Base-by-base conservation (phyloP, 768 basidiomycete genomes). In the Hemileccinum impolitum region DNA sequence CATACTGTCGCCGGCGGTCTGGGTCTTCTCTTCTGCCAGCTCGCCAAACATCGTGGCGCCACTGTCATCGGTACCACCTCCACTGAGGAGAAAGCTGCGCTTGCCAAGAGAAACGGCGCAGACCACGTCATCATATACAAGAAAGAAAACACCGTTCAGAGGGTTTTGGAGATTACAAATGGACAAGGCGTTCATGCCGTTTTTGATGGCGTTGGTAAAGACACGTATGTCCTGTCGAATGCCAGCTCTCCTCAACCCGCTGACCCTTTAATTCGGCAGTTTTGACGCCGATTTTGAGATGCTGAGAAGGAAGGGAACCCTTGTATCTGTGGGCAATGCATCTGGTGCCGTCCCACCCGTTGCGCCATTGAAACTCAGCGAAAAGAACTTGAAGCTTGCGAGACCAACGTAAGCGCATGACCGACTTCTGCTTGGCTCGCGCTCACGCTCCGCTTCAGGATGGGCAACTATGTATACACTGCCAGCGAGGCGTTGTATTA, bases 191-290 rank as follows among this genome's bases (percentile, higher is more conserved):
- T 93, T 5, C 80, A 95, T 53, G 94, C 82, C 14, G 79, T 92
- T 19, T 95, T 87, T 60, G 95, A 99, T 60, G 95, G 95, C 25
- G 92, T 99, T n/a, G 95, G 95, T 2, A 94, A 90, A 72, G 89
- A 92, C 65, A 97, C 94, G 80, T 94, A 69, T 50, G 87, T 75
- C 18, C 31, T 14, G 5, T 26, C 10, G 10, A 1, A 21, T 23
- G 6, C 12, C 26, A 25, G 35, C 19, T 48, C 11, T 32, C 48
- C 38, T 43, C 25, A 14, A 9, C 40, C 51, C 23, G 21, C 39
- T 49, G 44, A 58, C 37, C 19, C 14, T 48, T 46, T 35, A 12
- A 30, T 30, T 30, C 11, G 21, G 13, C 56, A 89, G 87, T 6
- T 88, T 87, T 63, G 87, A 90, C 52, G 76, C 77, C 52, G 76